phyloP scores from a whole-genome alignment of 352 stramenopile genomes.

The Pythium apleroticum region DNA sequence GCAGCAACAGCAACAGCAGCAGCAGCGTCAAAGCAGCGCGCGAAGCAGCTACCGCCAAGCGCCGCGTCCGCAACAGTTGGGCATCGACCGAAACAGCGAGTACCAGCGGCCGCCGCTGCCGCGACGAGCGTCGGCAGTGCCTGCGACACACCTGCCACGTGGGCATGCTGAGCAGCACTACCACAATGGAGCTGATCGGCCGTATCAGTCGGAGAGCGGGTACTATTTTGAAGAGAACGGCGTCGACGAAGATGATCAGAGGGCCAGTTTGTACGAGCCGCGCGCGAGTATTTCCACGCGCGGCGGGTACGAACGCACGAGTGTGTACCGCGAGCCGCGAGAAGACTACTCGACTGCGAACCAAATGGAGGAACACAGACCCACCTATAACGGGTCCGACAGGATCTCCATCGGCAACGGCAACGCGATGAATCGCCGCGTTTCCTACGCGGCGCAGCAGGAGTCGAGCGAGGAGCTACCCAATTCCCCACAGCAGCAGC shows the following conservation, averaged over 20 bases:
- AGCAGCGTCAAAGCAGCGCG: constrained; percentile 13
- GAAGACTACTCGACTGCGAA: background rate
- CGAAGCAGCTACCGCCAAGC: constrained; percentile 19
- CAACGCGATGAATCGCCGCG: constrained; percentile 6
- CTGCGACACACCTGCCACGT: background rate
- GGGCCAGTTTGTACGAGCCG: background rate
- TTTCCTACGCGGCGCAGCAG: constrained; percentile 1
- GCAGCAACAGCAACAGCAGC: constrained; percentile 1
- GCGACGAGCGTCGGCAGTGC: background rate
- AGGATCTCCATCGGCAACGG: background rate
- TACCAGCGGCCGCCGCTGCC: constrained; percentile 9
- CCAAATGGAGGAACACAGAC: background rate
- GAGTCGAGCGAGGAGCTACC: constrained; percentile 4
- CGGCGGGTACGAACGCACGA: background rate
- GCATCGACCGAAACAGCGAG: constrained; percentile 3
- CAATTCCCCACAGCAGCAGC: background rate
- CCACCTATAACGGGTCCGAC: background rate
- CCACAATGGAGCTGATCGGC: constrained; percentile 5
- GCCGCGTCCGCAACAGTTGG: constrained; percentile 11
- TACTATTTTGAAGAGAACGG: constrained; percentile 29
- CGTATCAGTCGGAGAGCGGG: constrained; percentile 25
- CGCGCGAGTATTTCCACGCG: constrained; percentile 5
- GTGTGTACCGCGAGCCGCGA: background rate
- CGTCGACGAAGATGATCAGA: constrained; percentile 18
- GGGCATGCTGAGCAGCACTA: background rate